These are phyloP conservation scores for Dactylellina sp. DNA, from an alignment of 2,329 filamentous ascomycete genomes.

Conservation along the genomic window DNA sequence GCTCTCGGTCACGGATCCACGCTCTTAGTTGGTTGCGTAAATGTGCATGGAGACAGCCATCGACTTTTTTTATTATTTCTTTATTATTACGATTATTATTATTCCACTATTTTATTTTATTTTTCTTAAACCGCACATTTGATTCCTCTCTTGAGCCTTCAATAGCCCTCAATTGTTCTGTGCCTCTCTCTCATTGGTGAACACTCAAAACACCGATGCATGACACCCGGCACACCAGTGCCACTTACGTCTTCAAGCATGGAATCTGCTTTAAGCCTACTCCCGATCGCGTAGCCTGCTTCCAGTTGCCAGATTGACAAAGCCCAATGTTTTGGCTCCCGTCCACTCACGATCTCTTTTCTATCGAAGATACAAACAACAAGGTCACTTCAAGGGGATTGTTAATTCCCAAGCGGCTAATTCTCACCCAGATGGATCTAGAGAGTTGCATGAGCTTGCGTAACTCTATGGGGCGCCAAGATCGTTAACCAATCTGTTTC, in stretches of 20 bases:
- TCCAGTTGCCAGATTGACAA: slow-evolving; percentile 41
- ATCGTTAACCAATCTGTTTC: slow-evolving; percentile 50
- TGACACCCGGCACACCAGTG: neutral
- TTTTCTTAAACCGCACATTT: neutral
- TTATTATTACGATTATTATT: too few species aligned
- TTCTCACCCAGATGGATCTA: slow-evolving; percentile 48
- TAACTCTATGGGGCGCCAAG: slow-evolving; percentile 56
- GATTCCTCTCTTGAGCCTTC: neutral
- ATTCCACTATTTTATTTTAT: neutral
- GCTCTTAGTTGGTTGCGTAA: slow-evolving; percentile 23
- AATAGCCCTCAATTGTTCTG: too few species aligned
- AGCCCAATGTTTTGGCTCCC: slow-evolving; percentile 19
- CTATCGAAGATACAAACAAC: neutral
- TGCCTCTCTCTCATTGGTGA: neutral
- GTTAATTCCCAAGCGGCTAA: slow-evolving; percentile 42
- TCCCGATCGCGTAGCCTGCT: slow-evolving; percentile 21
- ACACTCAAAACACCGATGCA: neutral
- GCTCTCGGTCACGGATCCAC: slow-evolving; percentile 1
- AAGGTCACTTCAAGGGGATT: slow-evolving; percentile 18
- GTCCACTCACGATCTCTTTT: slow-evolving; percentile 36
- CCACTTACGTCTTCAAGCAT: slow-evolving; percentile 14
- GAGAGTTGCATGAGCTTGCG: slow-evolving; percentile 54
- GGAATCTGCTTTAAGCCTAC: slow-evolving; percentile 1
- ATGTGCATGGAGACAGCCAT: slow-evolving; percentile 32
- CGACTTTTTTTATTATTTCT: slow-evolving; percentile 1